Conservation (phyloP, 805 yeast genomes). For the Pichia ethanolica region DNA sequence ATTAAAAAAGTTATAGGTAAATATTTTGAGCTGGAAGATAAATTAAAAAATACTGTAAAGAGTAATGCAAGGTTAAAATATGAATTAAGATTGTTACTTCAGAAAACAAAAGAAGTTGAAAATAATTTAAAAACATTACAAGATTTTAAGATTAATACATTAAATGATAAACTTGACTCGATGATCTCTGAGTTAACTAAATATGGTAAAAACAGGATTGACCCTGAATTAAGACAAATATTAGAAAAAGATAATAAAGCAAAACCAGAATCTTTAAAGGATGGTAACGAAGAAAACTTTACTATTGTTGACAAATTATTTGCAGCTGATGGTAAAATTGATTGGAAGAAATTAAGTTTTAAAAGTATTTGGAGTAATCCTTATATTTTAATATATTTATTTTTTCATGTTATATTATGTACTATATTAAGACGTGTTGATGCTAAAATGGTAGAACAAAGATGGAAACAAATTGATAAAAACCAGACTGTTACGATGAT, state of each 20-base stretch:
- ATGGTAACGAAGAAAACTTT: background rate
- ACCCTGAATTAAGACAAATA: background rate
- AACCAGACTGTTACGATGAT: slow-evolving; percentile 20
- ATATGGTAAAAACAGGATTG: background rate
- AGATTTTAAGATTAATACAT: slow-evolving; percentile 29
- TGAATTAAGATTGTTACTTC: slow-evolving; percentile 51
- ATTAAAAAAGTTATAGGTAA: slow-evolving; percentile 15
- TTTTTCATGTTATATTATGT: slow-evolving; percentile 14
- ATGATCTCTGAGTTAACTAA: background rate
- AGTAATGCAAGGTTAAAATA: slow-evolving; percentile 56
- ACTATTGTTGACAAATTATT: slow-evolving; percentile 3
- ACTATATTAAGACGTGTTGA: slow-evolving; percentile 13
- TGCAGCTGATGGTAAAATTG: slow-evolving; percentile 5
- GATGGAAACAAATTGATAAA: slow-evolving; percentile 25
- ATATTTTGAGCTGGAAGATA: slow-evolving; percentile 26
- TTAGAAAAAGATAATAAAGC: background rate
- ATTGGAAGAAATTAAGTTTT: slow-evolving; percentile 9
- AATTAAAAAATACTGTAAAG: slow-evolving; percentile 44
- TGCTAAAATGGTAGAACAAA: slow-evolving; percentile 18
- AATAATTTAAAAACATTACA: slow-evolving; percentile 36
- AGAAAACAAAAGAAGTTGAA: slow-evolving; percentile 62
- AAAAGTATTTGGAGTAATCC: slow-evolving; percentile 15
- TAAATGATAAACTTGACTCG: slow-evolving; percentile 14
- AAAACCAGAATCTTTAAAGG: background rate
- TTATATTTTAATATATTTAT: slow-evolving; percentile 15